Evolutionary conservation across 495 filamentous ascomycete species (phyloP).

Genomic region (Chaetomium cochliodes): DNA sequence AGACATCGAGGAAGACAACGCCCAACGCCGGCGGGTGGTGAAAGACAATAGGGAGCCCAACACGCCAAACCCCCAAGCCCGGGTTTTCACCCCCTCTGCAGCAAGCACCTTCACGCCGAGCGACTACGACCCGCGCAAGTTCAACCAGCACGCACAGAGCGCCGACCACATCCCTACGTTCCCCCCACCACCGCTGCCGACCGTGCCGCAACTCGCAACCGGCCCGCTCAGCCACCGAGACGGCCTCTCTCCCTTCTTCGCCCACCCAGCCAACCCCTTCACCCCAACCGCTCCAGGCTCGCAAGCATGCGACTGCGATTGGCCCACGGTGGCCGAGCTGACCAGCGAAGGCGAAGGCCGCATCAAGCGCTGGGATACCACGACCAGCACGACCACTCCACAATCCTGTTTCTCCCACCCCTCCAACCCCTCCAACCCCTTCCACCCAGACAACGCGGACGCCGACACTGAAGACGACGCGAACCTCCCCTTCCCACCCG

Average conservation of each 20-base stretch:
- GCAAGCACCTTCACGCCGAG: too few species aligned
- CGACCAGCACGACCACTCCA: background rate
- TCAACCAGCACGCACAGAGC: background rate
- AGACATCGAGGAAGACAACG: background rate
- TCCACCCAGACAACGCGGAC: too few species aligned
- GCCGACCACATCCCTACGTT: background rate
- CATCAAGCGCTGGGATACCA: background rate
- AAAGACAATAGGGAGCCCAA: background rate
- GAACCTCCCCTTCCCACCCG: too few species aligned
- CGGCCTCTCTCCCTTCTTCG: background rate
- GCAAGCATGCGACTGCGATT: background rate
- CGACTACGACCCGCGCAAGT: background rate
- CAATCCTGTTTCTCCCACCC: too few species aligned
- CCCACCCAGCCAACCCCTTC: conserved; percentile 12
- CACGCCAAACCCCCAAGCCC: background rate
- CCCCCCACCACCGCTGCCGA: background rate
- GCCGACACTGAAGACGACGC: too few species aligned
- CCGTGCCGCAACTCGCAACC: background rate
- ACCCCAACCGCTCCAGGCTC: background rate
- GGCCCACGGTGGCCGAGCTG: conserved; percentile 2
- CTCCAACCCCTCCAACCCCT: too few species aligned
- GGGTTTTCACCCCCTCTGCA: too few species aligned
- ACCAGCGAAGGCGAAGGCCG: conserved; percentile 8
- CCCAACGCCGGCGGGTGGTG: too few species aligned
- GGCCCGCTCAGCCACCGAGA: background rate